Percentiles rank a stretch among this genome's conserved stretches.
Conservation (phyloP, 305 asterid genomes). For the Withania somnifera region DNA sequence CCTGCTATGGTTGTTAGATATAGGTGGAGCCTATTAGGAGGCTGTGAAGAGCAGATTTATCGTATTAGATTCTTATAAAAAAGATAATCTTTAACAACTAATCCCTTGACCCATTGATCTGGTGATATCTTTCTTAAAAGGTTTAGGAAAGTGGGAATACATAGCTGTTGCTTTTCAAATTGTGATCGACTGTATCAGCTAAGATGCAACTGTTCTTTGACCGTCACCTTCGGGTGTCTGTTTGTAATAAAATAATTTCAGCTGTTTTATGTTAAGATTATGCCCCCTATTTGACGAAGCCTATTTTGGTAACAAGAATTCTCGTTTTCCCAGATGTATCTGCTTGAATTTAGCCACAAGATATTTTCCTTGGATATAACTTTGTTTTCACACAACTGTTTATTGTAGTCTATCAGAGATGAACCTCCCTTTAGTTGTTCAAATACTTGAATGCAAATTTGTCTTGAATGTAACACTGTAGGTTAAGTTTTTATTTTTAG, state of each 20-base stretch:
- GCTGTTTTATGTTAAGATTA: slow-evolving; percentile 5
- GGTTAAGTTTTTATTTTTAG: background rate
- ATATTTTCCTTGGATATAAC: slow-evolving; percentile 13
- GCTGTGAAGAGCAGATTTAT: background rate
- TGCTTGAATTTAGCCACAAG: slow-evolving; percentile 35
- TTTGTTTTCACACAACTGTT: slow-evolving; percentile 10
- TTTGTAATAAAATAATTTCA: background rate
- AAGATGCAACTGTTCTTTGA: background rate
- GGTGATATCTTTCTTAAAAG: background rate
- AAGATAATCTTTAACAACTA: background rate
- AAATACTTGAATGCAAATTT: background rate
- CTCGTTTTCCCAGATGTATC: slow-evolving; percentile 84
- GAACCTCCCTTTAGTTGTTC: background rate
- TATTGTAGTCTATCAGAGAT: background rate
- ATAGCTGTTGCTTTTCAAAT: background rate
- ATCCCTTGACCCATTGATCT: background rate
- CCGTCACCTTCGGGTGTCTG: background rate
- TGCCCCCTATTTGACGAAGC: slow-evolving; percentile 27
- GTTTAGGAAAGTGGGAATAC: background rate
- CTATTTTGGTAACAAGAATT: slow-evolving; percentile 42
- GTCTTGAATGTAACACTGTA: background rate
- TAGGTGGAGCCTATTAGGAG: background rate
- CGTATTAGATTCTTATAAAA: background rate
- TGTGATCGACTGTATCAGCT: background rate
- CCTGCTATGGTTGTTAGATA: background rate